Conservation (phyloP, 2,329 filamentous ascomycete genomes). For the Cladosporium velox region DNA sequence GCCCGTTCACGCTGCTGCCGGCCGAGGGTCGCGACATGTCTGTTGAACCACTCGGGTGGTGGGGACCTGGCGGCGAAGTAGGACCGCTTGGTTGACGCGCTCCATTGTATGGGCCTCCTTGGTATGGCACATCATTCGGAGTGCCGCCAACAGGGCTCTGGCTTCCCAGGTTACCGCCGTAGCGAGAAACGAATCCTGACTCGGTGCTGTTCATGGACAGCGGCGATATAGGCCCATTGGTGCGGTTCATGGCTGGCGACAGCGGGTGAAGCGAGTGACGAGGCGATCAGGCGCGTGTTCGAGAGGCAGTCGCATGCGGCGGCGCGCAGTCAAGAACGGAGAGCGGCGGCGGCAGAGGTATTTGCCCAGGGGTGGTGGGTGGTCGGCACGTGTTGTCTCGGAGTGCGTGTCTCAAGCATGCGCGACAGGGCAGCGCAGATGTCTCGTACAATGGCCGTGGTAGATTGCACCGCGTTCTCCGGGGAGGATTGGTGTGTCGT, state of each 20-base stretch:
- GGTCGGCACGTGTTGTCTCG: conserved; percentile 18
- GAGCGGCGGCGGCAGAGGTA: not conserved
- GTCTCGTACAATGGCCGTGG: not conserved
- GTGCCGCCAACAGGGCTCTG: conserved; percentile 25
- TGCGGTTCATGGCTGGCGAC: conserved; percentile 17
- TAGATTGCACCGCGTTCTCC: not conserved
- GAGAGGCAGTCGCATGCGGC: conserved; percentile 5
- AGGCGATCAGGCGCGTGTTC: conserved; percentile 12
- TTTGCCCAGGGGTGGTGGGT: conserved; percentile 18
- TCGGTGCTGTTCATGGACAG: conserved; percentile 80
- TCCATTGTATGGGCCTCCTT: conserved; percentile 35
- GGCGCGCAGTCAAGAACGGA: conserved; percentile 15
- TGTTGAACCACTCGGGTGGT: conserved; percentile 44
- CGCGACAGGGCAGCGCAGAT: conserved; percentile 2
- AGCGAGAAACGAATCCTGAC: conserved; percentile 44
- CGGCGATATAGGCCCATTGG: conserved; percentile 61
- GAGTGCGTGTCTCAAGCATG: conserved; percentile 15
- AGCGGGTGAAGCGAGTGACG: not conserved
- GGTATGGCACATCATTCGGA: conserved; percentile 31
- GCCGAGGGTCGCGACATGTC: conserved; percentile 54
- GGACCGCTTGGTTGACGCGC: conserved; percentile 33
- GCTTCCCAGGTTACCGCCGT: conserved; percentile 27
- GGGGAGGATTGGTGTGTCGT: not conserved
- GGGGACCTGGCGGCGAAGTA: conserved; percentile 38
- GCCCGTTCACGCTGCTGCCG: conserved; percentile 44